Percentiles rank a stretch among this genome's conserved stretches.
Evolutionary conservation across 2,329 filamentous ascomycete genomes (phyloP).

Genomic region (Chaetomiaceae sp.): DNA sequence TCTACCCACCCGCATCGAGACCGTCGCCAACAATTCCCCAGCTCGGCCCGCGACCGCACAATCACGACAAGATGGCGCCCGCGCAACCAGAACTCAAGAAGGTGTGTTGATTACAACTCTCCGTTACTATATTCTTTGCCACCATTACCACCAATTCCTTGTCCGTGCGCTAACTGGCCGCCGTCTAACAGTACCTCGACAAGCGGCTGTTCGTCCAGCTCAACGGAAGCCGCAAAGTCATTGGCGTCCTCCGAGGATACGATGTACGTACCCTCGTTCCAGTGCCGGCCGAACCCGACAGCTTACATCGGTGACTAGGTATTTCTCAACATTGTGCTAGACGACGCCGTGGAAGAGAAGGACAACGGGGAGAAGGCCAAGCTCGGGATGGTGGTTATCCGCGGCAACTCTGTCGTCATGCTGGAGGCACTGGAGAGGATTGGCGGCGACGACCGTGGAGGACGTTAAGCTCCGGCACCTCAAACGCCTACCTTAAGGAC

Average conservation of each 20-base stretch:
- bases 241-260: slow-evolving; percentile 89
- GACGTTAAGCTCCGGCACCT: slow-evolving; percentile 20
- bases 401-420: slow-evolving; percentile 98
- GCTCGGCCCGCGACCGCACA: slow-evolving; percentile 12
- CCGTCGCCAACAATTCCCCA: slow-evolving; percentile 12
- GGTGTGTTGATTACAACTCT: no score
- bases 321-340: slow-evolving; percentile 95
- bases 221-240: slow-evolving; percentile 95
- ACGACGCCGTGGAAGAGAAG: slow-evolving; percentile 95
- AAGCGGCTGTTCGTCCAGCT: slow-evolving; percentile 97
- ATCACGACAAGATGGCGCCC: slow-evolving; percentile 76
- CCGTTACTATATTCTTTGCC: no score
- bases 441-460: slow-evolving; percentile 53
- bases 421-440: slow-evolving; percentile 76
- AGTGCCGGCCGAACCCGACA: neutral
- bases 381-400: slow-evolving; percentile 93
- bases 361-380: slow-evolving; percentile 82
- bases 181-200: slow-evolving; percentile 77
- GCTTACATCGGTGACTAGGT: slow-evolving; percentile 54
- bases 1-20: slow-evolving; percentile 1
- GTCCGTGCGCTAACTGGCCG: slow-evolving; percentile 1
- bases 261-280: slow-evolving; percentile 63
- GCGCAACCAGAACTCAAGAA: slow-evolving; percentile 99
- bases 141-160: neutral
- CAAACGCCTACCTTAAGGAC: neutral